phyloP scores from a whole-genome alignment of 257 asterid species.

The Scutellaria minor region DNA sequence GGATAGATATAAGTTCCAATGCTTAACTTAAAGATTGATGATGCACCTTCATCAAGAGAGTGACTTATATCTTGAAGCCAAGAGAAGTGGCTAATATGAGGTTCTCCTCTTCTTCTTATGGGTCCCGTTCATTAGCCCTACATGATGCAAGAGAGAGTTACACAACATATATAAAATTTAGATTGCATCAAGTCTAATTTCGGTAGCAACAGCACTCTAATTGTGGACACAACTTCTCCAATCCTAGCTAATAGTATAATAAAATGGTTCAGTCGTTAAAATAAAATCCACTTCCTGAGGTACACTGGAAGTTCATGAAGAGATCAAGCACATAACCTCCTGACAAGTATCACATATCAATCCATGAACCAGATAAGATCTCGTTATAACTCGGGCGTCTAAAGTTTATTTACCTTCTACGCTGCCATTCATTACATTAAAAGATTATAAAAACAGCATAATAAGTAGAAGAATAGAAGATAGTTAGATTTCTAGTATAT shows the following conservation, averaged over 20 bases:
- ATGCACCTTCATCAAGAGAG: conserved; percentile 1
- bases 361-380: too few relatives aligned
- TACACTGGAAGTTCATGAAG: too few relatives aligned
- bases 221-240: neutral
- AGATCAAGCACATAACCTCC: too few relatives aligned
- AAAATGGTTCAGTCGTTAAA: too few relatives aligned
- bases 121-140: neutral
- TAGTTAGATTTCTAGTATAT: neutral
- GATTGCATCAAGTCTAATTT: neutral
- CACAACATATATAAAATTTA: neutral
- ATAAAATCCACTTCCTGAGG: neutral
- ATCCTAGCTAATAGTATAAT: too few relatives aligned
- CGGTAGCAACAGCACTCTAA: neutral
- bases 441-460: neutral
- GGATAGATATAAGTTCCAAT: neutral
- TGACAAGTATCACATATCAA: too few relatives aligned
- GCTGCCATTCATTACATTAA: neutral
- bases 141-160: neutral
- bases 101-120: neutral
- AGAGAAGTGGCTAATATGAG: neutral
- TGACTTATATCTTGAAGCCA: neutral
- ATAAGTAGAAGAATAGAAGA: neutral
- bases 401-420: neutral
- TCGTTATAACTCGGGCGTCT: too few relatives aligned
- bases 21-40: neutral